These are phyloP conservation scores for Senna siamea DNA, from an alignment of 306 rosid genomes.

Conservation along the genomic window DNA sequence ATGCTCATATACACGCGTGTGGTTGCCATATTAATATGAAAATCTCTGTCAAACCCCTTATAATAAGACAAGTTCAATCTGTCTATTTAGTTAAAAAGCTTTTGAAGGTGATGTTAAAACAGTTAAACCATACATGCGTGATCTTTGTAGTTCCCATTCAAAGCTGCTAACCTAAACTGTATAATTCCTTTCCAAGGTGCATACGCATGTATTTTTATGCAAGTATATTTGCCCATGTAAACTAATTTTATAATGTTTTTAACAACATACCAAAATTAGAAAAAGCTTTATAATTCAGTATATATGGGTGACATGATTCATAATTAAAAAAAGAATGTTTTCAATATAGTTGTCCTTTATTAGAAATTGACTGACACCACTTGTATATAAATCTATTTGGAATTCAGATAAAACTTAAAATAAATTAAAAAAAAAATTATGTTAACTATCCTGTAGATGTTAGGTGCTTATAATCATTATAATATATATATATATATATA, in stretches of 20 bases:
- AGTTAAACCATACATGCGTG: slow-evolving; percentile 5
- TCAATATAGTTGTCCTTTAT: slow-evolving; percentile 18
- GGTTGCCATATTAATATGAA: slow-evolving; percentile 35
- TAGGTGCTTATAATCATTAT: neutral
- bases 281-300: slow-evolving; percentile 3
- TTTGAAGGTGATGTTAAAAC: slow-evolving; percentile 31
- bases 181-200: slow-evolving; percentile 27
- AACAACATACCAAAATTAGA: neutral
- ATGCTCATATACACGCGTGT: slow-evolving; percentile 42
- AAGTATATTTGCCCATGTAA: neutral
- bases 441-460: slow-evolving; percentile 22
- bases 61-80: slow-evolving; percentile 42
- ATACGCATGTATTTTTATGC: neutral
- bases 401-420: slow-evolving; percentile 29
- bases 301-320: neutral
- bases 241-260: slow-evolving; percentile 20
- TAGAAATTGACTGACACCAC: slow-evolving; percentile 24
- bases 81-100: slow-evolving; percentile 52
- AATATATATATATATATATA: neutral
- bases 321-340: neutral
- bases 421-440: slow-evolving; percentile 22
- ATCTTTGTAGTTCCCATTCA: slow-evolving; percentile 45
- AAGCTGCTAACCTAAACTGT: slow-evolving; percentile 30
- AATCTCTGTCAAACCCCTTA: slow-evolving; percentile 56
- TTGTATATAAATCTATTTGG: slow-evolving; percentile 32